These are phyloP conservation scores for Euphorbia schlechtendalii DNA, from an alignment of 441 rosid genomes.

Conservation along the genomic window DNA sequence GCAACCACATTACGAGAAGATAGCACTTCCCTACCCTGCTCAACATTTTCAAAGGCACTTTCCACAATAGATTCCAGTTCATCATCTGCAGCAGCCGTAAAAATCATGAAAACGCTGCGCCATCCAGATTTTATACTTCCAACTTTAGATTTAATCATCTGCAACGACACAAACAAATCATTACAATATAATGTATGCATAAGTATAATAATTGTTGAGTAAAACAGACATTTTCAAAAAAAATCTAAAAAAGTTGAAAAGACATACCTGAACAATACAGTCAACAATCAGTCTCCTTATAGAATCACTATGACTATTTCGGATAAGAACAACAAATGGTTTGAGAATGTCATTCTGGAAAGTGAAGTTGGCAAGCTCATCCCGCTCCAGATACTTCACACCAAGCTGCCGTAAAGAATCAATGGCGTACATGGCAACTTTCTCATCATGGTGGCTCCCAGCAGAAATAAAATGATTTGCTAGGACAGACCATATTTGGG, in stretches of 20 bases:
- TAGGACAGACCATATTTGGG: slow-evolving; percentile 95
- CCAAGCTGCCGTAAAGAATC: slow-evolving; percentile 99
- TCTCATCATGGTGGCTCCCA: slow-evolving; percentile 96
- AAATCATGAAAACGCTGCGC: slow-evolving; percentile 98
- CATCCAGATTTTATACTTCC: slow-evolving; percentile 99
- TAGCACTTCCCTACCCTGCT: slow-evolving; percentile 59
- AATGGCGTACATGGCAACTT: slow-evolving; percentile 98
- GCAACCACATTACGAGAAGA: slow-evolving; percentile 19
- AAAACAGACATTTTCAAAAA: neutral
- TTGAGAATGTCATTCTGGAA: slow-evolving; percentile 99
- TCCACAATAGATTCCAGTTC: slow-evolving; percentile 91
- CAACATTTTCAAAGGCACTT: slow-evolving; percentile 98
- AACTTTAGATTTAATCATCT: slow-evolving; percentile 99
- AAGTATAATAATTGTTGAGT: neutral
- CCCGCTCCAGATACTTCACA: slow-evolving; percentile 95
- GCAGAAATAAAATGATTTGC: slow-evolving; percentile 99
- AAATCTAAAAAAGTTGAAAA: slow-evolving; percentile 18
- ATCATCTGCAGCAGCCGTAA: slow-evolving; percentile 98
- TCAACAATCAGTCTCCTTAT: slow-evolving; percentile 92
- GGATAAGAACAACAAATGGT: slow-evolving; percentile 94
- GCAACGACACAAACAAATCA: slow-evolving; percentile 28
- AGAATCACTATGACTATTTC: slow-evolving; percentile 86
- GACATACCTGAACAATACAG: slow-evolving; percentile 91
- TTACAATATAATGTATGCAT: neutral
- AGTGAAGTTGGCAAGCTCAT: slow-evolving; percentile 93